These are phyloP conservation scores for Solanum arcanum DNA, from an alignment of 257 asterid genomes.

Conservation along the genomic window DNA sequence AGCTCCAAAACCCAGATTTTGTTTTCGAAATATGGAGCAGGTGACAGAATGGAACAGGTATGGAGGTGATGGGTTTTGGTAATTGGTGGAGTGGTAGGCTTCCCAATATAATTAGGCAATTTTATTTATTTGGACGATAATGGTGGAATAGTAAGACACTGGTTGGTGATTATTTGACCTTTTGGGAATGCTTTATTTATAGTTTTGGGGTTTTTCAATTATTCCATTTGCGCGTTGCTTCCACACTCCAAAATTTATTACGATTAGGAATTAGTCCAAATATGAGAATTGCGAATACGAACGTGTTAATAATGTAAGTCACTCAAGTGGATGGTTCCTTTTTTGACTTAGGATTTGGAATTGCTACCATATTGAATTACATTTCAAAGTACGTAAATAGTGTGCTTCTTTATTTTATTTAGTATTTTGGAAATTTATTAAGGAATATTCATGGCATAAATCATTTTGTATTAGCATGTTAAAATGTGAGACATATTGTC, in stretches of 20 bases:
- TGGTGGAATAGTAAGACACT: not conserved
- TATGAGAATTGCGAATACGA: not conserved
- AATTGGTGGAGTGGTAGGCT: not conserved
- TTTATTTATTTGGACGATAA: not conserved
- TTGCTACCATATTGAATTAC: not conserved
- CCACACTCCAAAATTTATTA: not conserved
- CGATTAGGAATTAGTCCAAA: not conserved
- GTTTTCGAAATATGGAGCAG: not conserved
- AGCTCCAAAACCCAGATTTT: not conserved
- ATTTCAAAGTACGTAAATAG: not conserved
- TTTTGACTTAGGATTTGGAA: not conserved
- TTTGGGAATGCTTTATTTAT: not conserved
- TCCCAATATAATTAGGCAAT: not conserved
- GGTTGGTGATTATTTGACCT: not conserved
- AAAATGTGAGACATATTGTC: too few relatives aligned
- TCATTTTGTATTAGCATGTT: accelerated
- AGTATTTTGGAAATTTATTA: not conserved
- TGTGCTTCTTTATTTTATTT: not conserved
- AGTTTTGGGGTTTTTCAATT: not conserved
- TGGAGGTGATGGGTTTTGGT: not conserved
- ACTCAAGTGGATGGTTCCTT: not conserved
- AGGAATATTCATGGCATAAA: too few relatives aligned
- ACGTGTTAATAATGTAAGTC: not conserved
- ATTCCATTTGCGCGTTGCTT: not conserved
- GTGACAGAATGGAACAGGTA: not conserved